A percentile compares a stretch with the other conserved stretches of the same genome.
Conservation (phyloP, 2,329 filamentous ascomycete genomes). For the Alternaria hordeiaustralica region DNA sequence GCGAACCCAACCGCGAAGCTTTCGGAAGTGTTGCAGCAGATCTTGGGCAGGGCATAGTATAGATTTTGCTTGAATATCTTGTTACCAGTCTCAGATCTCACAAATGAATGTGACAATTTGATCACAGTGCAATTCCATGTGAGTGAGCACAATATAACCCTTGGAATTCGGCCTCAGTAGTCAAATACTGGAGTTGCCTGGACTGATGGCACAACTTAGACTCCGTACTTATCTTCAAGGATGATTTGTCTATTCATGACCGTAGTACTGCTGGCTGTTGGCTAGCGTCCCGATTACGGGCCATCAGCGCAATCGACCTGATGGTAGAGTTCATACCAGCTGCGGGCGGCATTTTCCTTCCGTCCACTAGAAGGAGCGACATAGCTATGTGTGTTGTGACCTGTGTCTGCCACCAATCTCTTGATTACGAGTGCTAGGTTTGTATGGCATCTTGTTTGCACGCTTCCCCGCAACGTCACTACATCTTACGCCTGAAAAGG, state of each 20-base stretch:
- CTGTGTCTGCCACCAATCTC: not conserved
- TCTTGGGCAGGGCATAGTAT: not conserved
- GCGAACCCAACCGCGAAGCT: not conserved
- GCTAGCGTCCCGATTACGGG: not conserved
- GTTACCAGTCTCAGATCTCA: not conserved
- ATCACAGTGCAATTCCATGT: not conserved
- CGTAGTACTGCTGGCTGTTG: not conserved
- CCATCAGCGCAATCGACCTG: not conserved
- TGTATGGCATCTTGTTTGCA: not conserved
- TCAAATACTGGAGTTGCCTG: not conserved
- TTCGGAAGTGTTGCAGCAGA: not conserved
- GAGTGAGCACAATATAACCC: not conserved
- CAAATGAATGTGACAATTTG: not conserved
- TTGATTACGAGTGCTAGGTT: not conserved
- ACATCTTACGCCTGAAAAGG: not conserved
- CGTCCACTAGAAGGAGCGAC: not conserved
- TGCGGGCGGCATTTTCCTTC: not conserved
- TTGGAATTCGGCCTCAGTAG: not conserved
- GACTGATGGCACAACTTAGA: not conserved
- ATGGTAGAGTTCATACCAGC: not conserved
- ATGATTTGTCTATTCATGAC: not conserved
- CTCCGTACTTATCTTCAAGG: not conserved
- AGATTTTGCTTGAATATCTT: not conserved
- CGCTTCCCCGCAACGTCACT: not conserved
- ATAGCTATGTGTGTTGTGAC: not conserved